Evolutionary conservation across 768 basidiomycete genomes (phyloP).

Genomic region (Chalciporus pseudorubinellus): DNA sequence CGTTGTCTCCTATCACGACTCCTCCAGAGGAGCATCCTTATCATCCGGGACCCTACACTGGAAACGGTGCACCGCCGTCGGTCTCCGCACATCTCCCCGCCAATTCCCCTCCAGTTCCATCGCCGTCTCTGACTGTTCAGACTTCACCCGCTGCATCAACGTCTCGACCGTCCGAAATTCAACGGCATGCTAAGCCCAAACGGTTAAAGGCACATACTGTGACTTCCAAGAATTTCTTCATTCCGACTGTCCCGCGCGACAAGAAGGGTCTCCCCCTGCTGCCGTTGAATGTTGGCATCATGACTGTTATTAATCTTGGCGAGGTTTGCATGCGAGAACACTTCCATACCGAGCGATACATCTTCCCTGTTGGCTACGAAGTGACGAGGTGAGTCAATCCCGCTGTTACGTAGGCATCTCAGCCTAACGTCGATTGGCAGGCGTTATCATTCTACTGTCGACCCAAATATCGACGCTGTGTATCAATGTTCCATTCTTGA

Average conservation of each 20-base stretch:
- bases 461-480: conserved; percentile 63
- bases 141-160: conserved; percentile 17
- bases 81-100: conserved; percentile 13
- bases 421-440: conserved; percentile 35
- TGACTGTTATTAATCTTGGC: conserved; percentile 76
- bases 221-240: conserved; percentile 70
- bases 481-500: conserved; percentile 85
- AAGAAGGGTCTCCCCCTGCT: conserved; percentile 67
- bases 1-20: conserved; percentile 34
- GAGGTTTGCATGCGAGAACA: conserved; percentile 79
- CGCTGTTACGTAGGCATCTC: neutral
- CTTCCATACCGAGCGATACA: conserved; percentile 85
- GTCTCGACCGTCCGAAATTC: conserved; percentile 28
- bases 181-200: conserved; percentile 63
- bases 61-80: conserved; percentile 23
- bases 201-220: conserved; percentile 79
- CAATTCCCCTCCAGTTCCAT: conserved; percentile 21
- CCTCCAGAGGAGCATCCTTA: conserved; percentile 35
- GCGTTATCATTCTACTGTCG: conserved; percentile 74
- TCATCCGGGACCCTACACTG: conserved; percentile 21
- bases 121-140: conserved; percentile 14
- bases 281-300: conserved; percentile 82
- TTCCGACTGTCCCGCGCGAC: conserved; percentile 77
- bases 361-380: conserved; percentile 86
- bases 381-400: conserved; percentile 58